Evolutionary conservation across 1,284 basidiomycete species (phyloP), one percentile per base, ranked within the genome.

Genomic region (Rhodotorula sp.): DNA sequence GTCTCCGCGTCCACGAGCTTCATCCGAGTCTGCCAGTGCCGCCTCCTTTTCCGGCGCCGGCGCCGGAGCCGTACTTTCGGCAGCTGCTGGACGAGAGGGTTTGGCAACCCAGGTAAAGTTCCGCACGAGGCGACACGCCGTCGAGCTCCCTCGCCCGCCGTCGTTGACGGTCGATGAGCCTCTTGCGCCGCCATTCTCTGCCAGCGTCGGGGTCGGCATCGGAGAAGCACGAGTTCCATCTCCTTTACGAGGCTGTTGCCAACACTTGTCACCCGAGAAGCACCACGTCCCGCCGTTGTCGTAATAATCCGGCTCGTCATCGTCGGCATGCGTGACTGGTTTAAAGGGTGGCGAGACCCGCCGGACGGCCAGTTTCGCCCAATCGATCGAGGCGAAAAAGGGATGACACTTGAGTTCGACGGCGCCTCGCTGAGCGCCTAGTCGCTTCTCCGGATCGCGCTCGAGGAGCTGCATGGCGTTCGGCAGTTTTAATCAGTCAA

Each of bases 341-440:
- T 74, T 76, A 66, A 61, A 74, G 3, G 74, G 74, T 1, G 74
- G 74, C 2, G 69, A 67, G 60, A 74, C 58, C 34, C 71, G 72
- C 5, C 71, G 69, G 15, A 65, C 59, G 1, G 68, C 65, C 64
- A 74, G 66, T 23, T 52, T 60, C 34, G 50, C 48, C 66, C 72
- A 76, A 67, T 73, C 69, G 62, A 73, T 70, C 3, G 72, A 15
- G 10, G 62, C 15, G 61, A 76, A 76, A 67, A 76, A 76, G 0
- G 72, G 55, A 67, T 76, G 74, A 6, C 47, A 16, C 48, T 74
- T 59, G 64, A 76, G 71, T 18, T 60, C 67, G 23, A 31, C 16
- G n/a, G 66, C 59, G 48, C 68, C 71, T n/a, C 50, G 38, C 5
- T 28, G 21, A 15, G 67, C 60, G 23, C 68, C 66, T 38, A 76